Conservation (phyloP, 768 basidiomycete genomes). For the Rhodosporidiobolus odoratus region DNA sequence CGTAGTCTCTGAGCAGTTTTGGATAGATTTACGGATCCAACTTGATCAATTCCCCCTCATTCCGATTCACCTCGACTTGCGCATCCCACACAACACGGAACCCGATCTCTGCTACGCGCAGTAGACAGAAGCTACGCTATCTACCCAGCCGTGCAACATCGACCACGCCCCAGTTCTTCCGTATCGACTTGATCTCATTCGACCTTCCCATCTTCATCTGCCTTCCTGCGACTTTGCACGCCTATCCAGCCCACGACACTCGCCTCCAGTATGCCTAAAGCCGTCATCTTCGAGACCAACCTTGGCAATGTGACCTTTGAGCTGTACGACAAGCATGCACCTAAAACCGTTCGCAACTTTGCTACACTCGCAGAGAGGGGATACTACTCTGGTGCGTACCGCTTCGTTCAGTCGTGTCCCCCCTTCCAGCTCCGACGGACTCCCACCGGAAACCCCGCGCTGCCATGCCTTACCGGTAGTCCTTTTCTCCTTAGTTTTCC, state of each 20-base stretch:
- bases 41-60: neutral
- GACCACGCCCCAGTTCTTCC: neutral
- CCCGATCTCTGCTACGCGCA: too few species aligned
- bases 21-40: neutral
- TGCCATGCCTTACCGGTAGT: too few species aligned
- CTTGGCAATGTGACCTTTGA: slow-evolving; percentile 24
- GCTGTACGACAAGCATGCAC: slow-evolving; percentile 37
- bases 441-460: too few species aligned
- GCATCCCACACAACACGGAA: too few species aligned
- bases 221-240: slow-evolving; percentile 41
- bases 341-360: slow-evolving; percentile 91
- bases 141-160: too few species aligned
- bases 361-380: slow-evolving; percentile 78
- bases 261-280: slow-evolving; percentile 22
- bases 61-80: neutral
- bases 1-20: too few species aligned
- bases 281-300: slow-evolving; percentile 8
- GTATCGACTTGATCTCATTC: neutral
- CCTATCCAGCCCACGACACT: too few species aligned
- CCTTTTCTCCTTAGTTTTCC: neutral
- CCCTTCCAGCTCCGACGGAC: too few species aligned
- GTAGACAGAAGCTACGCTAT: too few species aligned
- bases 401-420: too few species aligned
- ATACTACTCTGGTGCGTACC: slow-evolving; percentile 56
- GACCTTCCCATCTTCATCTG: neutral